Evolutionary conservation across 1,139 yeast genomes (phyloP).

Genomic region (Saccharomyces pastorianus): DNA sequence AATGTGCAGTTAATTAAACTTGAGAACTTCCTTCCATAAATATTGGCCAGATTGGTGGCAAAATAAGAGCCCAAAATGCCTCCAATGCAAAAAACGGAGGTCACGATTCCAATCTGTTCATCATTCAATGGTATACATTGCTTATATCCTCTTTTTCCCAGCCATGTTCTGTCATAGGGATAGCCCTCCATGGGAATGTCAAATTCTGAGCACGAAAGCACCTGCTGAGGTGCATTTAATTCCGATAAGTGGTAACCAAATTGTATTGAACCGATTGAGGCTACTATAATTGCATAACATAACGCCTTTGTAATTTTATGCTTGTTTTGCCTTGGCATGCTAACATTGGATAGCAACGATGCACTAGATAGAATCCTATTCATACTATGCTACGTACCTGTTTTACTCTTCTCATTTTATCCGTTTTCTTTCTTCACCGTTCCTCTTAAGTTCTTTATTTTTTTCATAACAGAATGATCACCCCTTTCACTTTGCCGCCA

Average conservation of each 20-base stretch:
- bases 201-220: conserved; percentile 42
- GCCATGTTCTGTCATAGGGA: conserved; percentile 24
- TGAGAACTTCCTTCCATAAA: conserved; percentile 54
- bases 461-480: not conserved
- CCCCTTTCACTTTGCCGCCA: not conserved
- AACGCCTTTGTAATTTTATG: conserved; percentile 5
- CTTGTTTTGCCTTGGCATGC: not conserved
- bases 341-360: not conserved
- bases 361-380: not conserved
- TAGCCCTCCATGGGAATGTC: conserved; percentile 12
- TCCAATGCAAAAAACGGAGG: conserved; percentile 78
- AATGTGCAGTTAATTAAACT: conserved; percentile 47
- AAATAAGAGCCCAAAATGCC: conserved; percentile 72
- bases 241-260: conserved; percentile 89
- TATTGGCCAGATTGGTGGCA: conserved; percentile 65
- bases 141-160: conserved; percentile 25
- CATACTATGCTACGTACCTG: not conserved
- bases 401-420: not conserved
- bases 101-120: conserved; percentile 64
- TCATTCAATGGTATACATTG: conserved; percentile 57
- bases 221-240: conserved; percentile 70
- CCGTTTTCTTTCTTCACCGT: not conserved
- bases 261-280: conserved; percentile 70
- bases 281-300: conserved; percentile 30
- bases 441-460: not conserved